Evolutionary conservation across 139 green algal species (phyloP).

Genomic region (Edaphochlamys debaryana): DNA sequence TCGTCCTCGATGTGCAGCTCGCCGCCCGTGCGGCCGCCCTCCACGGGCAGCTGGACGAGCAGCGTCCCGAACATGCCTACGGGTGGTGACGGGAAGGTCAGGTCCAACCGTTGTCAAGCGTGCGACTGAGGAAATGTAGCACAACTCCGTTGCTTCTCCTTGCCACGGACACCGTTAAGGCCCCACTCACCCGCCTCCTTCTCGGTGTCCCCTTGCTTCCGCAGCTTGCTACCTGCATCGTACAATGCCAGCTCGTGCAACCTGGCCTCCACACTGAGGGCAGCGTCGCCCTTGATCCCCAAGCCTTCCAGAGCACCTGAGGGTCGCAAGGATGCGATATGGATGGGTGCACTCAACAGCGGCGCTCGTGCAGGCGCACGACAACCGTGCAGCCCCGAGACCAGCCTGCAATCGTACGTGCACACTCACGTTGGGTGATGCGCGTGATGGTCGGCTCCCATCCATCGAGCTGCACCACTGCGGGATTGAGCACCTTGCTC

Average conservation of each 20-base stretch:
- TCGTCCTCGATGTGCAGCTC: background rate
- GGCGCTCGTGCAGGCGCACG: no score
- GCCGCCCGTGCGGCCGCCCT: background rate
- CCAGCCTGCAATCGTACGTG: no score
- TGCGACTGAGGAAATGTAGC: no score
- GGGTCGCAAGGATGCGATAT: no score
- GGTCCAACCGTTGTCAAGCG: no score
- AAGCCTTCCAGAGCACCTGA: background rate
- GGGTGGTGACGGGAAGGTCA: no score
- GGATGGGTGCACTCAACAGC: no score
- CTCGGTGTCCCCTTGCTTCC: slow-evolving; percentile 29
- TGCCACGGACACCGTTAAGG: no score
- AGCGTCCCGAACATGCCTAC: background rate
- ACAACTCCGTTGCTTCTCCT: no score
- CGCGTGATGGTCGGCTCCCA: background rate
- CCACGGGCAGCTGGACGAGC: background rate
- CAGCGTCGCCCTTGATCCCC: background rate
- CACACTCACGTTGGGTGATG: no score
- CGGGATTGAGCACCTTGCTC: no score
- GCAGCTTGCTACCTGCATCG: slow-evolving; percentile 16
- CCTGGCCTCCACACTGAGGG: background rate
- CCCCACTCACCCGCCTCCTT: background rate
- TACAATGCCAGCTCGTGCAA: background rate
- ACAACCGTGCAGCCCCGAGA: no score
- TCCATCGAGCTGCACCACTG: background rate